These are phyloP conservation scores for Plantago lanceolata DNA, from an alignment of 305 asterid genomes.

Conservation along the genomic window DNA sequence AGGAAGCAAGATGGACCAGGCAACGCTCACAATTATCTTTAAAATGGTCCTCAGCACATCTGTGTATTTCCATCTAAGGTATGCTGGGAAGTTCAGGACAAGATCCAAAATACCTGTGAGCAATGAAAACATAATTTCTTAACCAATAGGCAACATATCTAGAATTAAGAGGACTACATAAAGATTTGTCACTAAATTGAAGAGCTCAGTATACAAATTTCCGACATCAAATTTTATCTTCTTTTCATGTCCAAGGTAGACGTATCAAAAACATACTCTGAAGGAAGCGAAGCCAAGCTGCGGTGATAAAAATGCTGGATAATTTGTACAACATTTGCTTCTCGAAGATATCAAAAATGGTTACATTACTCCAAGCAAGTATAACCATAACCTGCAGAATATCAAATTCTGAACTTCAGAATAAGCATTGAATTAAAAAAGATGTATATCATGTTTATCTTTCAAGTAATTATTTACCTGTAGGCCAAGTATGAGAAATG, in stretches of 20 bases:
- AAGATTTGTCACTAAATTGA: slow-evolving; percentile 10
- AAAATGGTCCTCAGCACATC: slow-evolving; percentile 67
- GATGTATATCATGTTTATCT: slow-evolving; percentile 7
- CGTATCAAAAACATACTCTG: slow-evolving; percentile 55
- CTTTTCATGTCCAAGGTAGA: not conserved
- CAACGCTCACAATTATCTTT: slow-evolving; percentile 76
- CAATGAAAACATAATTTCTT: slow-evolving; percentile 26
- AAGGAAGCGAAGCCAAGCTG: slow-evolving; percentile 79
- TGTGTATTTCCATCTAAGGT: slow-evolving; percentile 81
- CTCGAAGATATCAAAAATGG: slow-evolving; percentile 57
- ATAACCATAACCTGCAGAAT: slow-evolving; percentile 67
- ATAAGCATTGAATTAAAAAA: slow-evolving; percentile 25
- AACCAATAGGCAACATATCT: slow-evolving; percentile 23
- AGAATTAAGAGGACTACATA: slow-evolving; percentile 18
- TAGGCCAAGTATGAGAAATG: slow-evolving; percentile 72
- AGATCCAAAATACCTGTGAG: slow-evolving; percentile 78
- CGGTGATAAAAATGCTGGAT: slow-evolving; percentile 93
- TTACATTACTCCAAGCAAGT: slow-evolving; percentile 75
- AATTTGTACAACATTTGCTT: slow-evolving; percentile 49
- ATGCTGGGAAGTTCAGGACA: slow-evolving; percentile 84
- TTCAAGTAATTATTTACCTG: slow-evolving; percentile 52
- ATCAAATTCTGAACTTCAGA: slow-evolving; percentile 25
- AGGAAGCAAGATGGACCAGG: slow-evolving; percentile 84
- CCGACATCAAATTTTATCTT: not conserved
- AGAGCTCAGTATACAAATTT: not conserved